Conservation (phyloP, 257 asterid species). For the Jacaranda copaia region DNA sequence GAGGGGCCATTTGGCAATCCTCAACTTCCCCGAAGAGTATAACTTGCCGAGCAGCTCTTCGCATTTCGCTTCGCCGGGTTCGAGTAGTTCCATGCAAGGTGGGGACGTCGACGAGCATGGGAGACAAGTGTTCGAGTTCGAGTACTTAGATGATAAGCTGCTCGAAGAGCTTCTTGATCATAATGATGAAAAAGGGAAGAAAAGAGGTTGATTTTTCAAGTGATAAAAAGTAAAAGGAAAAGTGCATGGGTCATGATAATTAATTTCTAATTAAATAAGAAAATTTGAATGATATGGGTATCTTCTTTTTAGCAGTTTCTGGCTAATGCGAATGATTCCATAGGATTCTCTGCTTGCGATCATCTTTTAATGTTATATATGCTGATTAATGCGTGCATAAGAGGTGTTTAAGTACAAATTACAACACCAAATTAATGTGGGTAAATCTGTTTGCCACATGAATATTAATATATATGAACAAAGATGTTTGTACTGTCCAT, state of each 20-base stretch:
- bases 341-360: not conserved
- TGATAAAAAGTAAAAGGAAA: not conserved
- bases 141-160: slow-evolving; percentile 64
- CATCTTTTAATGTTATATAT: not conserved
- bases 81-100: slow-evolving; percentile 16
- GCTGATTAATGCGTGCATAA: not conserved
- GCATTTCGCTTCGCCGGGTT: slow-evolving; percentile 52
- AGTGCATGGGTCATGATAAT: not conserved
- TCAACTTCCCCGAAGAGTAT: slow-evolving; percentile 78
- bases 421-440: not conserved
- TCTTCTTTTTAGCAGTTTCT: not conserved
- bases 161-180: slow-evolving; percentile 74
- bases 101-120: slow-evolving; percentile 32
- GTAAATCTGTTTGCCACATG: not conserved
- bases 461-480: not conserved
- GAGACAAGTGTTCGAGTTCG: slow-evolving; percentile 65
- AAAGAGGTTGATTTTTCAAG: slow-evolving; percentile 31
- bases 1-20: slow-evolving; percentile 81
- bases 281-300: not conserved
- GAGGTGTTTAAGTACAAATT: not conserved
- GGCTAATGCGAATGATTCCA: not conserved
- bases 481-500: not conserved
- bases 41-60: slow-evolving; percentile 71
- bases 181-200: slow-evolving; percentile 35
- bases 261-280: not conserved